Evolutionary conservation across 176 grass and related monocot genomes (phyloP).

Genomic region (Aegilops speltoides): DNA sequence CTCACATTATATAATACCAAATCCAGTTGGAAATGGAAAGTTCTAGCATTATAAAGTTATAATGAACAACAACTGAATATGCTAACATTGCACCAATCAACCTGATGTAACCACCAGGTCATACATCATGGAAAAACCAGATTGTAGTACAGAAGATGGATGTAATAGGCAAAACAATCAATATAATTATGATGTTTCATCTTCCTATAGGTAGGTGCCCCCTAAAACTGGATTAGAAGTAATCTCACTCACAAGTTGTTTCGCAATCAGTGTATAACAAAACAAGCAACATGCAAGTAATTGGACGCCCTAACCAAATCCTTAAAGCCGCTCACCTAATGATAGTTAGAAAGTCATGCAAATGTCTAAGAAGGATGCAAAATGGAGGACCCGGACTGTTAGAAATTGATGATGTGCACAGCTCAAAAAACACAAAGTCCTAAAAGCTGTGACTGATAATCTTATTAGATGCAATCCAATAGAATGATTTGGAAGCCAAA

Average conservation of each 20-base stretch:
- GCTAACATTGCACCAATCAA: conserved; percentile 21
- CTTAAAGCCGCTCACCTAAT: neutral
- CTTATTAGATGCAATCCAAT: neutral
- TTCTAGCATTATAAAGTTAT: neutral
- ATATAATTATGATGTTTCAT: neutral
- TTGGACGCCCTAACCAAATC: conserved; percentile 11
- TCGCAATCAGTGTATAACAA: neutral
- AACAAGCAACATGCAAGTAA: conserved; percentile 8
- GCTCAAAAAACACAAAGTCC: neutral
- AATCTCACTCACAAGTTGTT: conserved; percentile 15
- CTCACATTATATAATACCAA: conserved; percentile 12
- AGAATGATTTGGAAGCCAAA: conserved; percentile 31
- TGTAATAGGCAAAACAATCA: neutral
- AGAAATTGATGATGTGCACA: conserved; percentile 20
- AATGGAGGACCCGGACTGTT: neutral
- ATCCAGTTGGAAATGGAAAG: neutral
- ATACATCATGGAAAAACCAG: neutral
- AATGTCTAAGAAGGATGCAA: conserved; percentile 17
- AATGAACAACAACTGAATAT: conserved; percentile 26
- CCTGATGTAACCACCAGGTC: conserved; percentile 12
- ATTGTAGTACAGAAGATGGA: conserved; percentile 9
- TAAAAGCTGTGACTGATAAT: conserved; percentile 12
- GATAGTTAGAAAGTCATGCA: neutral
- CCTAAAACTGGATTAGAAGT: conserved; percentile 22
- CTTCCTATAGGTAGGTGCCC: neutral